A percentile compares a stretch with the other conserved stretches of the same genome.
Conservation (phyloP, 129 eudicot genomes). For the Tagetes erecta region DNA sequence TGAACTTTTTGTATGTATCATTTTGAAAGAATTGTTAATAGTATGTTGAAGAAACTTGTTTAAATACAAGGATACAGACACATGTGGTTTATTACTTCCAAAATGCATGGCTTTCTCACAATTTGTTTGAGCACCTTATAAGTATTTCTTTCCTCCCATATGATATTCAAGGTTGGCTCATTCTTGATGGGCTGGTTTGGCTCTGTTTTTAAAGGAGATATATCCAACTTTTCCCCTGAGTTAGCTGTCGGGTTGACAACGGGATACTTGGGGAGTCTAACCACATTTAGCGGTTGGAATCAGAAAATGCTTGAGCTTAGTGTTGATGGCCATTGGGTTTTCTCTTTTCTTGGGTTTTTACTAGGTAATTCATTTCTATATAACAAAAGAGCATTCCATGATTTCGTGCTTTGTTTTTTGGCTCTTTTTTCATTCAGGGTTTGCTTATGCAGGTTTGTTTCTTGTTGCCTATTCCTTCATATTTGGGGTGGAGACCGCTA, state of each 20-base stretch:
- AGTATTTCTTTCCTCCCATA: not conserved
- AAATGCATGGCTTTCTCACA: not conserved
- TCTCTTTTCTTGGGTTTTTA: constrained; percentile 60
- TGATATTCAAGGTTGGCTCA: constrained; percentile 66
- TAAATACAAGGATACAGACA: not conserved
- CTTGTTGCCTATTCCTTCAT: constrained; percentile 70
- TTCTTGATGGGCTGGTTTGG: constrained; percentile 99
- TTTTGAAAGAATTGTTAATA: not conserved
- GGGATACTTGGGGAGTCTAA: constrained; percentile 89
- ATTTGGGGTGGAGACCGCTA: constrained; percentile 73
- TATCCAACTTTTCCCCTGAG: constrained; percentile 62
- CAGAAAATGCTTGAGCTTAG: constrained; percentile 94
- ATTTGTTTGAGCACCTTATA: not conserved
- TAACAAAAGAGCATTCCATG: not conserved
- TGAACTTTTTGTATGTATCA: not conserved
- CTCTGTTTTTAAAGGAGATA: constrained; percentile 65
- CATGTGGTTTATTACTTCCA: constrained; percentile 8
- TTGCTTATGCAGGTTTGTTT: constrained; percentile 53
- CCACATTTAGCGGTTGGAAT: constrained; percentile 98
- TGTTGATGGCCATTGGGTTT: constrained; percentile 69
- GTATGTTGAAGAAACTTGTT: not conserved
- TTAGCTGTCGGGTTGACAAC: constrained; percentile 83
- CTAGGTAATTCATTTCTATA: constrained; percentile 45
- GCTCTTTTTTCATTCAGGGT: constrained; percentile 7
- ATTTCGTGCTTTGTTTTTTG: not conserved